Evolutionary conservation across 257 asterid species (phyloP).

Genomic region (Paulownia fortunei): DNA sequence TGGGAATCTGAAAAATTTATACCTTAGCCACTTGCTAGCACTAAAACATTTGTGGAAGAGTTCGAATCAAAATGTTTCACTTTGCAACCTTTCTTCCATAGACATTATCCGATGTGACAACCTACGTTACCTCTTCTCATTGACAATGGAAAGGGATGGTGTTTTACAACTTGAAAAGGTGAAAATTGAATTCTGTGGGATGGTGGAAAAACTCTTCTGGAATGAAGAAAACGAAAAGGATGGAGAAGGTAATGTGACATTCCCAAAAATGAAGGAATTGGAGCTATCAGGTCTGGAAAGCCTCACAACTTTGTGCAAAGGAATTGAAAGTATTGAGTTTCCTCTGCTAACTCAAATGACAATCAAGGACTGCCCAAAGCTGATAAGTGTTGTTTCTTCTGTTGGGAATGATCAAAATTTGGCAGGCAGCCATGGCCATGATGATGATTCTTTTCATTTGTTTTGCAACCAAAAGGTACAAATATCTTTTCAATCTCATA

Average conservation of each 20-base stretch:
- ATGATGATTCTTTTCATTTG: neutral
- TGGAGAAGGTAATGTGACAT: neutral
- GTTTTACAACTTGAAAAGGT: neutral
- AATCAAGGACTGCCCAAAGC: neutral
- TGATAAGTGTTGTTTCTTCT: neutral
- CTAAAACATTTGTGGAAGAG: neutral
- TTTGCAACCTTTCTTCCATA: neutral
- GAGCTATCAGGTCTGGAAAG: neutral
- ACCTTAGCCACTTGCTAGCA: neutral
- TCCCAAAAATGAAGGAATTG: slow-evolving; percentile 11
- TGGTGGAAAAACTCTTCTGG: slow-evolving; percentile 3
- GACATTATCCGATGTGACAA: neutral
- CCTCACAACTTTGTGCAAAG: neutral
- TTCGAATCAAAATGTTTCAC: neutral
- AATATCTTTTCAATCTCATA: neutral
- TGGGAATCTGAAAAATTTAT: neutral
- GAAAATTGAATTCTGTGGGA: neutral
- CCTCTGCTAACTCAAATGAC: neutral
- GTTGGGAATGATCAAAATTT: neutral
- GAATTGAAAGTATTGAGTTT: neutral
- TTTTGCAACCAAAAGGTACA: slow-evolving; percentile 10
- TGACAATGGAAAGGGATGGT: neutral
- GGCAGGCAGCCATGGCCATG: neutral
- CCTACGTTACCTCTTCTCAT: neutral
- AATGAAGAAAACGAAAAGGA: neutral